Percentiles rank a stretch among this genome's conserved stretches.
Conservation (phyloP, 2,329 filamentous ascomycete genomes). For the Cadophora malorum region DNA sequence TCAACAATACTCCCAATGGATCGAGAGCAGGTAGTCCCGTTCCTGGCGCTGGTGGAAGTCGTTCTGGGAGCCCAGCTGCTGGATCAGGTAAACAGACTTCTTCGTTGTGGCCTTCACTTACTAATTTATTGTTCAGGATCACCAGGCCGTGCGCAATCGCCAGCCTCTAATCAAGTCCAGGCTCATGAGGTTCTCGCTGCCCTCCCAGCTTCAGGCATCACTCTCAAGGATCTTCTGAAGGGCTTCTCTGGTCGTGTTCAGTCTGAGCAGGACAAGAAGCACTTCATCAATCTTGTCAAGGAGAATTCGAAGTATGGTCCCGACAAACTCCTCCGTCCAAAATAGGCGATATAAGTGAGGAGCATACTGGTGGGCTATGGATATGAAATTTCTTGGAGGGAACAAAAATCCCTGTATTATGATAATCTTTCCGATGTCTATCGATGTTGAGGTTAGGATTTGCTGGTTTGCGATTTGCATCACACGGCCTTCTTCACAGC, state of each 20-base stretch:
- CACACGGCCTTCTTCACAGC: conserved; percentile 17
- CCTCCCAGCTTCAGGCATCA: conserved; percentile 60
- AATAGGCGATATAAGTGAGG: conserved; percentile 24
- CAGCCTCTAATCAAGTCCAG: conserved; percentile 49
- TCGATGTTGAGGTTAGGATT: conserved; percentile 13
- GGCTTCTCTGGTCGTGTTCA: conserved; percentile 60
- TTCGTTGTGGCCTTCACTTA: not conserved
- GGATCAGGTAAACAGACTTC: conserved; percentile 22
- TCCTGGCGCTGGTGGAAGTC: conserved; percentile 39
- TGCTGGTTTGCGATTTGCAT: conserved; percentile 26
- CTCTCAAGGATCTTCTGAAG: conserved; percentile 59
- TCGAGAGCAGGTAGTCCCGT: conserved; percentile 69
- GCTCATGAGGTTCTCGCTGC: conserved; percentile 61
- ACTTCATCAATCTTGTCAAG: conserved; percentile 67
- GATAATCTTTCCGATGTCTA: not conserved
- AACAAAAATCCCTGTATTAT: not conserved
- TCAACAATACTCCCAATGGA: conserved; percentile 56
- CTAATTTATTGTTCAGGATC: conserved; percentile 1
- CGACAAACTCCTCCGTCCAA: conserved; percentile 57
- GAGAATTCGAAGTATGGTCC: conserved; percentile 58
- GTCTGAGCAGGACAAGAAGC: conserved; percentile 57
- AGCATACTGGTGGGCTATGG: not conserved
- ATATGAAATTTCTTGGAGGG: not conserved
- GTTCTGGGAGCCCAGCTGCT: conserved; percentile 43
- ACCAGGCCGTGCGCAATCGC: conserved; percentile 18